A percentile compares a stretch with the other conserved stretches of the same genome.
Evolutionary conservation across 306 rosid species (phyloP).

Genomic region (Prunus mume): DNA sequence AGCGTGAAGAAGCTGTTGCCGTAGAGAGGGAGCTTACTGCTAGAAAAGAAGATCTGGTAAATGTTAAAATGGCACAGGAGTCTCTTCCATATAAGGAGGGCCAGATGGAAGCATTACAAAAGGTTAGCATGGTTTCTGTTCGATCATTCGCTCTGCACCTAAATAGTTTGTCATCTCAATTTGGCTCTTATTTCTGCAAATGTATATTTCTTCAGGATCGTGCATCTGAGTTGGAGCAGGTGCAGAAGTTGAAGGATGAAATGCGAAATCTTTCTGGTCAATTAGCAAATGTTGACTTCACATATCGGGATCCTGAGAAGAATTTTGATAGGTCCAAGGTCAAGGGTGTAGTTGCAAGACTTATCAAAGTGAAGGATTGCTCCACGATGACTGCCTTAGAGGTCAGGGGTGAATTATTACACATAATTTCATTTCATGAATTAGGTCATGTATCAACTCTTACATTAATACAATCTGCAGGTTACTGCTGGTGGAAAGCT

Average conservation of each 20-base stretch:
- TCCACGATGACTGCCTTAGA: slow-evolving; percentile 89
- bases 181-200: slow-evolving; percentile 18
- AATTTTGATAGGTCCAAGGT: slow-evolving; percentile 91
- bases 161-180: slow-evolving; percentile 9
- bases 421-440: background rate
- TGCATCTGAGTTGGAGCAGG: slow-evolving; percentile 56
- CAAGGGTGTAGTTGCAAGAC: slow-evolving; percentile 94
- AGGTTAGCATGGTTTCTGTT: slow-evolving; percentile 44
- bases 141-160: slow-evolving; percentile 20
- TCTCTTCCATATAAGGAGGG: slow-evolving; percentile 77
- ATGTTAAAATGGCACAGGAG: slow-evolving; percentile 52
- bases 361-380: slow-evolving; percentile 81
- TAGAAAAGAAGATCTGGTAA: slow-evolving; percentile 61
- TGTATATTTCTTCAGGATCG: slow-evolving; percentile 56
- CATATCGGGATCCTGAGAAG: slow-evolving; percentile 72
- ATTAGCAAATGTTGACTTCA: slow-evolving; percentile 66
- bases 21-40: slow-evolving; percentile 70
- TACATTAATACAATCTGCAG: slow-evolving; percentile 36
- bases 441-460: slow-evolving; percentile 11
- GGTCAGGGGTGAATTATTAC: slow-evolving; percentile 45
- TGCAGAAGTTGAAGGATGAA: slow-evolving; percentile 84
- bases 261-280: slow-evolving; percentile 75
- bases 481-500: slow-evolving; percentile 96
- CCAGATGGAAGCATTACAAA: slow-evolving; percentile 83
- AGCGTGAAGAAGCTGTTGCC: slow-evolving; percentile 78